Evolutionary conservation across 2,329 filamentous ascomycete genomes (phyloP).

Genomic region (Fusarium acutatum): DNA sequence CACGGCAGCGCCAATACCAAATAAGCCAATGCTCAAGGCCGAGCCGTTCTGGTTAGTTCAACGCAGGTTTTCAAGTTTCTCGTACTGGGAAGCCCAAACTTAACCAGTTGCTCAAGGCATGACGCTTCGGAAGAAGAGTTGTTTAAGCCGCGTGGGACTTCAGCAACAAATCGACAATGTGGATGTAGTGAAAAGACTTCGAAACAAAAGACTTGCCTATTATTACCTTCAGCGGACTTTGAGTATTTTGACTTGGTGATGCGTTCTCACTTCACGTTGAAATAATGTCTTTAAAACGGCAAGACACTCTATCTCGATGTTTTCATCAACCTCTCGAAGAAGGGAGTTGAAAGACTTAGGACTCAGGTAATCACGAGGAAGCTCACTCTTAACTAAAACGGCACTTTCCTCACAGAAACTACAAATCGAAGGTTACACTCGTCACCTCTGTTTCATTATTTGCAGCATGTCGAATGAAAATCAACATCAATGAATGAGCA

Average conservation of each 20-base stretch:
- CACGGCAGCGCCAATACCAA: too few species aligned
- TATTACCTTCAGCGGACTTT: background rate
- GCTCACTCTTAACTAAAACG: background rate
- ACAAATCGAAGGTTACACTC: too few species aligned
- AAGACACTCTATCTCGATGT: background rate
- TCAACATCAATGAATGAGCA: too few species aligned
- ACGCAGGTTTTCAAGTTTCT: background rate
- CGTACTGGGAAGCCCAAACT: background rate
- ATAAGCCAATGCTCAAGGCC: background rate
- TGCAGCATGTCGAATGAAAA: background rate
- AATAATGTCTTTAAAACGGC: background rate
- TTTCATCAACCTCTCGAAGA: background rate
- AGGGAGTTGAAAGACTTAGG: background rate
- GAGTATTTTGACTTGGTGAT: too few species aligned
- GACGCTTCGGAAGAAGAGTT: rapidly evolving
- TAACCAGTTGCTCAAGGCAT: background rate
- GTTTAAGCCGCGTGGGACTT: background rate
- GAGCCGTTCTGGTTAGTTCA: background rate
- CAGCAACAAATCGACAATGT: background rate
- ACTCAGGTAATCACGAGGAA: background rate
- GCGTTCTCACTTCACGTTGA: background rate
- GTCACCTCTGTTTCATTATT: background rate
- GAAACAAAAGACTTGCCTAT: too few species aligned
- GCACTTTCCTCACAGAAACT: background rate
- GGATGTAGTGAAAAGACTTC: background rate